These are phyloP conservation scores for Stephania japonica DNA, from an alignment of 164 flowering plant species.

Conservation along the genomic window DNA sequence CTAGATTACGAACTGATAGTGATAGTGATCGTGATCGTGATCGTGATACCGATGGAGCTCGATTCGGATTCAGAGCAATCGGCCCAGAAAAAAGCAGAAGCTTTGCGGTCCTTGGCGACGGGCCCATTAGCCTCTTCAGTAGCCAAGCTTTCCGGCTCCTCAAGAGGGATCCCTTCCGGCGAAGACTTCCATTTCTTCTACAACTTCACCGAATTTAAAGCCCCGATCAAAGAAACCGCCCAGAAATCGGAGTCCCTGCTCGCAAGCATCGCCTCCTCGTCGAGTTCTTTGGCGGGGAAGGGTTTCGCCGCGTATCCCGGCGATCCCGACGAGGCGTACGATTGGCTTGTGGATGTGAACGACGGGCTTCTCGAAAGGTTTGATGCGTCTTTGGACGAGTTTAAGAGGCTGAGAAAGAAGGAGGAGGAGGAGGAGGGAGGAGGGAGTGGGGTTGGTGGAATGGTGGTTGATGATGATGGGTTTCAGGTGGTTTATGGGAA, in stretches of 20 bases:
- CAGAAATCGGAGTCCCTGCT: conserved; percentile 34
- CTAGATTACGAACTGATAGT: no score
- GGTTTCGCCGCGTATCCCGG: conserved; percentile 29
- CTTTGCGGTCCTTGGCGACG: conserved; percentile 21
- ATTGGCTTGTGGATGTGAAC: conserved; percentile 65
- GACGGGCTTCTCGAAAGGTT: conserved; percentile 68
- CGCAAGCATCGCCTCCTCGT: conserved; percentile 37
- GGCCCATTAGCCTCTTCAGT: conserved; percentile 49
- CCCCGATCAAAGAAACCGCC: conserved; percentile 44
- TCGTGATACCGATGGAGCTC: neutral
- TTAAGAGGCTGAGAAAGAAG: conserved; percentile 38
- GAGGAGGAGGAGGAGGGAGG: conserved; percentile 39
- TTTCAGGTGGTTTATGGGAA: conserved; percentile 78
- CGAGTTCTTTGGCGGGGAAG: conserved; percentile 28
- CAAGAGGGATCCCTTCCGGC: conserved; percentile 47
- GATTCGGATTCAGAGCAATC: neutral
- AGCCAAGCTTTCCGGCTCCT: conserved; percentile 50
- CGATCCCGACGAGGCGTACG: conserved; percentile 41
- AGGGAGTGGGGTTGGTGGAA: conserved; percentile 14
- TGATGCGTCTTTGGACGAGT: conserved; percentile 67
- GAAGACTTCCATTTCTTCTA: conserved; percentile 76
- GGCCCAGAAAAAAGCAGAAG: neutral
- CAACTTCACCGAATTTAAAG: conserved; percentile 72
- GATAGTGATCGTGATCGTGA: no score
- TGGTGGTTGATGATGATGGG: conserved; percentile 37